phyloP scores from a whole-genome alignment of 768 basidiomycete species.

The Lanmaoa rubissima region DNA sequence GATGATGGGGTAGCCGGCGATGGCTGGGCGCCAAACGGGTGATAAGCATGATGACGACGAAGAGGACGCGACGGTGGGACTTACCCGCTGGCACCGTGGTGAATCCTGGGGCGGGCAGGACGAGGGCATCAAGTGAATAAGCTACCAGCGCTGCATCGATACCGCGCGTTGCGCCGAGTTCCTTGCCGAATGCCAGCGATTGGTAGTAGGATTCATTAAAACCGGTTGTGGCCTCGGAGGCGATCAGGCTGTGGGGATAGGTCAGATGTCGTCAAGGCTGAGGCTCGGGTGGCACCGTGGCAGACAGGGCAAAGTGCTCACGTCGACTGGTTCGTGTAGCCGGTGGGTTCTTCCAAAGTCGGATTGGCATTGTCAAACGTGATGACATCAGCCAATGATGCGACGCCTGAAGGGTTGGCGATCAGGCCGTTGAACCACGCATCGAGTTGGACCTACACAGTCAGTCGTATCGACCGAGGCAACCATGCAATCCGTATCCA shows the following conservation, averaged over 20 bases:
- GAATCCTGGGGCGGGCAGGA: constrained; percentile 40
- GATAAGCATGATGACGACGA: neutral
- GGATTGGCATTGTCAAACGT: constrained; percentile 52
- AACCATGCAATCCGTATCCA: neutral
- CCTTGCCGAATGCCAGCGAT: constrained; percentile 45
- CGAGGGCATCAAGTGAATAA: constrained; percentile 48
- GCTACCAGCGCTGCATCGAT: constrained; percentile 52
- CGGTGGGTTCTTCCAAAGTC: constrained; percentile 42
- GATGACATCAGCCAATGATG: constrained; percentile 56
- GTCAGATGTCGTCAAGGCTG: neutral
- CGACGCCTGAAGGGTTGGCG: constrained; percentile 58
- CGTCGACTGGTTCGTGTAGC: constrained; percentile 35
- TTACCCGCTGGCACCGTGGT: constrained; percentile 22
- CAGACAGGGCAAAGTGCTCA: constrained; percentile 26
- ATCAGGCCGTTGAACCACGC: constrained; percentile 45
- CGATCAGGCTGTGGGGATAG: constrained; percentile 16
- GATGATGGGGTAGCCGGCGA: constrained; percentile 37
- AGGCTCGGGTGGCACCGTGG: neutral
- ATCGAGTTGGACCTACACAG: constrained; percentile 49
- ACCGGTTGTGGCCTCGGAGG: constrained; percentile 26
- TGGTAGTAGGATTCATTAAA: constrained; percentile 38
- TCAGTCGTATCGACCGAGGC: neutral
- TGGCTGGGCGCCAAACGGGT: constrained; percentile 15
- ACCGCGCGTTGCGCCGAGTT: constrained; percentile 48
- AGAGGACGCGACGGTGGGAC: neutral